Base-by-base conservation (phyloP, 1,284 basidiomycete genomes). In the Irpex sp. region DNA sequence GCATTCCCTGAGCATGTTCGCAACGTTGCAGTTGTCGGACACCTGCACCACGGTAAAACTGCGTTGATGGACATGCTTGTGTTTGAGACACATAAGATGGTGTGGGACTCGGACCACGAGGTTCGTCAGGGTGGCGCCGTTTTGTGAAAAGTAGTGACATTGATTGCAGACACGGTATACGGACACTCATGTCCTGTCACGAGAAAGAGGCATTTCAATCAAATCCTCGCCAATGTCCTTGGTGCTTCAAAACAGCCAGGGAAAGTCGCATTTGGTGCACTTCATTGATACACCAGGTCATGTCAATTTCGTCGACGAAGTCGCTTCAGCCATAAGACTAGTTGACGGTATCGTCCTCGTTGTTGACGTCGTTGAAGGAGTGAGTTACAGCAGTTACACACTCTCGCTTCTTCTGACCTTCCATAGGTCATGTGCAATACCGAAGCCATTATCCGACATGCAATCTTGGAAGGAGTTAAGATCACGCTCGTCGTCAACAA, bases 31-130 rank as follows among this genome's bases (percentile, higher is more conserved):
- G 85, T 98, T 31, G 94, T 94, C 3, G 97, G 97, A 2, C 96
- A 98, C 74, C 78, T 99, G 55, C 97, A 99, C 74, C 97, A 99
- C 72, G 97, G 97, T 72, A 99, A 99, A 82, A 98, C 97, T 0
- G 91, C 93, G 0, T 79, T 99, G 49, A 80, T 99, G 84, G 97
- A 99, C 76, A 97, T 97, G 93, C 86, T 99, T 65, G 89, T 97
- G 1, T 92, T 94, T 69, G 96, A 99, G 79, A 99, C 97, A 0
- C 97, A 99, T 78, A 93, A 95, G 75, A 81, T 99, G 67, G 84
- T 89, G 5, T 97, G 95, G 92, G 93, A 97, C 73, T 87, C 93
- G 34, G 95, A 97, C 77, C 84, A 87, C 71, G 87, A 89, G 71
- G 93, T 95, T 67, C 73, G 88, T 81, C 65, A 65, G 61, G 61